Base-by-base conservation (phyloP, 345 rosid species). In the Fremontodendron californicum region DNA sequence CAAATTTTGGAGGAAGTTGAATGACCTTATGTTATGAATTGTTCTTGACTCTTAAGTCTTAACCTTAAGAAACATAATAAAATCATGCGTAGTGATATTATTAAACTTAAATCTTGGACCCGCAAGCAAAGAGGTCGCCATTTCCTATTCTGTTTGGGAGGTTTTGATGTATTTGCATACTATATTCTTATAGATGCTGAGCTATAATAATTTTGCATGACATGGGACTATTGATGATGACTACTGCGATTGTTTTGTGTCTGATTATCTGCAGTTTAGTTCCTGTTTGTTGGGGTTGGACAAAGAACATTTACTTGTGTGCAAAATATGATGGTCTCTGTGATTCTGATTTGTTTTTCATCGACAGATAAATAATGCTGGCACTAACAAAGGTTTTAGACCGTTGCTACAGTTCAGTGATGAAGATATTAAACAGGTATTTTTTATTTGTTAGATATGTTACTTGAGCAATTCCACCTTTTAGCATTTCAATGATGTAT, bases 321-420 rank as follows among this genome's bases (percentile, higher is more conserved):
- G 57, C 70, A 65, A 42, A 51, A 58, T 42, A 16, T 31, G 27
- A 54, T 4, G 55, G 27, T 31, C 6, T 39, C 19, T 31, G 18
- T 57, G 52, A 42, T 37, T 69, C 31, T 58, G 61, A 75, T n/a
- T 23, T 16, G n/a, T 29, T 65, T 76, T 69, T n/a, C 6, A 35
- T 62, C 31, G 73, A 42, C 89, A 95, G 96, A 93, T 95, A 83
- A 95, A 95, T 78, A 95, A 92, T 75, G 97, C 97, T 45, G 99
- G 98, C 82, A 89, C 93, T 21, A 95, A 92, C 78, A 95, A 95
- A 86, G 99, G 99, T 13, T 95, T 95, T 63, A 90, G 95, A 81
- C 99, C 98, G 0, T 45, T 93, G 85, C 86, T 93, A 52, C 92
- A 95, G 82, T 95, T 95, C 79, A 86, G 88, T 3, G 92, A 95